Percentiles rank a stretch among this genome's conserved stretches.
Conservation (phyloP, 2,329 filamentous ascomycete genomes). For the Pseudogymnoascus sp. region DNA sequence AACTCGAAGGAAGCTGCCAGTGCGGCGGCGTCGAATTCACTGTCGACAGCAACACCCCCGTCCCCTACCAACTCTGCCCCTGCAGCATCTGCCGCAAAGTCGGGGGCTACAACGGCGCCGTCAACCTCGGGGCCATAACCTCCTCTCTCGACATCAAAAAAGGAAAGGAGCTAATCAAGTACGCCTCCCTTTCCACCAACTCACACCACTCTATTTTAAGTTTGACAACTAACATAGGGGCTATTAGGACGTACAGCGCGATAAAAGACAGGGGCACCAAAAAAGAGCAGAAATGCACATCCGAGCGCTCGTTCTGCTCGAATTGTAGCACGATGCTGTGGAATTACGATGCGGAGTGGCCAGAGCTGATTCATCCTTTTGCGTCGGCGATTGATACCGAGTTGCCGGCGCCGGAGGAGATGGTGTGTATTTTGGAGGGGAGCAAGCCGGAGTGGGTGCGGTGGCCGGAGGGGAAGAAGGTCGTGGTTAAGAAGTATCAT, state of each 20-base stretch:
- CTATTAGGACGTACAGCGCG: constrained; percentile 36
- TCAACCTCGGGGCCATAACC: constrained; percentile 40
- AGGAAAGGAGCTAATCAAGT: constrained; percentile 39
- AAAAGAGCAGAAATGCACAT: constrained; percentile 32
- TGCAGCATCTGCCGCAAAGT: constrained; percentile 44
- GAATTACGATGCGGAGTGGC: constrained; percentile 41
- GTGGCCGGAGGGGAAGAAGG: constrained; percentile 42
- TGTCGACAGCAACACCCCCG: constrained; percentile 38
- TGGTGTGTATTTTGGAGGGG: constrained; percentile 38
- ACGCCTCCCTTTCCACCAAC: constrained; percentile 12
- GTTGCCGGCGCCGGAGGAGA: constrained; percentile 37
- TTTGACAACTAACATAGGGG: background rate
- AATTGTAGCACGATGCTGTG: constrained; percentile 41
- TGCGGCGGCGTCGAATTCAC: constrained; percentile 41
- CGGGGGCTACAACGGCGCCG: constrained; percentile 37
- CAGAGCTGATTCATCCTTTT: constrained; percentile 42
- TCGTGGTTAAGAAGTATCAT: constrained; percentile 33
- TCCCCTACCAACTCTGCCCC: constrained; percentile 42
- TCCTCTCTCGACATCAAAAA: constrained; percentile 35
- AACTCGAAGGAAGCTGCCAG: constrained; percentile 42
- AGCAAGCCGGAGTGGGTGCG: constrained; percentile 40
- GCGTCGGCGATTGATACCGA: constrained; percentile 42
- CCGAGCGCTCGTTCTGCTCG: constrained; percentile 40
- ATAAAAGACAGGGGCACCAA: constrained; percentile 37
- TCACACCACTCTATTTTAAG: background rate